Evolutionary conservation across 306 rosid genomes (phyloP).

Genomic region (Fragaria iinumae): DNA sequence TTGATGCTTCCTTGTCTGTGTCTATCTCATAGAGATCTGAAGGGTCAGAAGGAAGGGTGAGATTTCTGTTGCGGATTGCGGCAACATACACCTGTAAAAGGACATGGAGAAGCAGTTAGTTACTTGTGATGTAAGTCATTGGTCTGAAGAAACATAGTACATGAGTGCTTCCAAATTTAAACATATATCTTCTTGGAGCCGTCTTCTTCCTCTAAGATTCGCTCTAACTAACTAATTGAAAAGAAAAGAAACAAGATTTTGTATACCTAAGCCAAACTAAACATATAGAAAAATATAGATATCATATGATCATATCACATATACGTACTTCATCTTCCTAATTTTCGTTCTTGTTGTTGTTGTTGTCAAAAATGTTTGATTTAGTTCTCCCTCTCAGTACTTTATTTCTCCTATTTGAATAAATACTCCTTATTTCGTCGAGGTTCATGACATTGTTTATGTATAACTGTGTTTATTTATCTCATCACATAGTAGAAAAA

Average conservation of each 20-base stretch:
- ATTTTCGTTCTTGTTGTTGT: too few species aligned
- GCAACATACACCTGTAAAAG: conserved; percentile 71
- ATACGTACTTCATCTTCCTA: too few species aligned
- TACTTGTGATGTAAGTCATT: conserved; percentile 3
- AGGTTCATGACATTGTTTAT: too few species aligned
- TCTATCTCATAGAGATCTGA: conserved; percentile 63
- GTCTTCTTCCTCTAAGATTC: not conserved
- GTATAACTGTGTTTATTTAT: not conserved
- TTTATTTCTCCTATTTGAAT: too few species aligned
- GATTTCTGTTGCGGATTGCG: conserved; percentile 73
- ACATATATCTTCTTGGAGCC: not conserved
- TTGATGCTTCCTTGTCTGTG: conserved; percentile 56
- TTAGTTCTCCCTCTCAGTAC: too few species aligned
- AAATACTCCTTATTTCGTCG: too few species aligned
- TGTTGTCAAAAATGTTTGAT: too few species aligned
- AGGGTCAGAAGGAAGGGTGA: conserved; percentile 65
- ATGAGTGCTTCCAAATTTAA: not conserved
- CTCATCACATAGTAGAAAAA: not conserved
- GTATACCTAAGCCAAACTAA: not conserved
- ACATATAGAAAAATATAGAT: not conserved
- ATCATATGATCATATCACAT: too few species aligned
- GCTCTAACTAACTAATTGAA: not conserved
- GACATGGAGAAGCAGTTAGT: conserved; percentile 6
- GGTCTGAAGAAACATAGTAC: not conserved
- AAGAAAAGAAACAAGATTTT: not conserved